phyloP scores from a whole-genome alignment of 2,329 filamentous ascomycete genomes.

The Rhexocercosporidium sp. region DNA sequence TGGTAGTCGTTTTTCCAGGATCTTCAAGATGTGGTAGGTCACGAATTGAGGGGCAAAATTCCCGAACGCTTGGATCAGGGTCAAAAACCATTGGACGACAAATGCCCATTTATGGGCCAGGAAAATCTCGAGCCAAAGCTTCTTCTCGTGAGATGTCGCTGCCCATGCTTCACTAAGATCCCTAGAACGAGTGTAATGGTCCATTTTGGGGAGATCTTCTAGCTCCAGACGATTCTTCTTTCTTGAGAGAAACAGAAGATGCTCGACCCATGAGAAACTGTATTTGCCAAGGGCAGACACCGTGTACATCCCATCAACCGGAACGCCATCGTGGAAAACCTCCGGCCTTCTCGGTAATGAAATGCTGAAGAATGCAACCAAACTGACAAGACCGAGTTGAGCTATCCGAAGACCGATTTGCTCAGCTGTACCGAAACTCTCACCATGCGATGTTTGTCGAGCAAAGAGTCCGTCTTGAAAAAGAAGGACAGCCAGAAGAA shows the following conservation, averaged over 20 bases:
- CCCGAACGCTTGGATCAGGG: slow-evolving; percentile 43
- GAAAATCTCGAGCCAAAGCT: slow-evolving; percentile 66
- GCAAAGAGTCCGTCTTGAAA: slow-evolving; percentile 51
- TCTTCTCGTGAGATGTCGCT: slow-evolving; percentile 50
- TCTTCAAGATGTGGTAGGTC: slow-evolving; percentile 67
- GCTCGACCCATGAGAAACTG: slow-evolving; percentile 68
- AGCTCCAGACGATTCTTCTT: slow-evolving; percentile 66
- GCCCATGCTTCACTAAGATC: slow-evolving; percentile 58
- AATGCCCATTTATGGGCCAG: slow-evolving; percentile 62
- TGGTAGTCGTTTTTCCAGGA: slow-evolving; percentile 61
- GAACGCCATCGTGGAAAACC: slow-evolving; percentile 61
- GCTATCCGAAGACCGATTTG: slow-evolving; percentile 53
- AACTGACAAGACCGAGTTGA: slow-evolving; percentile 52
- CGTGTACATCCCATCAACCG: slow-evolving; percentile 69
- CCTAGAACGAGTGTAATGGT: slow-evolving; percentile 58
- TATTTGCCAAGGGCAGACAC: slow-evolving; percentile 64
- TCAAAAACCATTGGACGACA: slow-evolving; percentile 62
- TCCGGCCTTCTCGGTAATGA: slow-evolving; percentile 70
- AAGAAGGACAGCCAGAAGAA: slow-evolving; percentile 51
- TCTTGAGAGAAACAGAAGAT: slow-evolving; percentile 58
- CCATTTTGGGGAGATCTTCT: slow-evolving; percentile 65
- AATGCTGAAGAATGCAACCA: slow-evolving; percentile 54
- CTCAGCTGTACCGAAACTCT: slow-evolving; percentile 24
- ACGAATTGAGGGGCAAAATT: slow-evolving; percentile 74
- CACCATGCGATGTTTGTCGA: slow-evolving; percentile 30